Percentiles rank a stretch among this genome's conserved stretches.
Conservation (phyloP, 179 eudicot species). For the Amaranthus tricolor region DNA sequence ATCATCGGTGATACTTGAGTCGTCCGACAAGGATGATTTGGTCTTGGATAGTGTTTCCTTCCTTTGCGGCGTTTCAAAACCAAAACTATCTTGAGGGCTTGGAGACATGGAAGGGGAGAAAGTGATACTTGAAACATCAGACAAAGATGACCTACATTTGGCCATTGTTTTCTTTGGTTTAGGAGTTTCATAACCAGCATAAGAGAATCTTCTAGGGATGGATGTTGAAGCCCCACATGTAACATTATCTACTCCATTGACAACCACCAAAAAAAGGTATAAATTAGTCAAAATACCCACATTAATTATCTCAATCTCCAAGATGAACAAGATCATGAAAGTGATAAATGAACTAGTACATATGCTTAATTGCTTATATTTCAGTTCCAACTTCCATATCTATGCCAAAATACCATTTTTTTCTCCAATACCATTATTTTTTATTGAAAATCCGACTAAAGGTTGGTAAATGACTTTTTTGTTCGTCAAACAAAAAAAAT, state of each 20-base stretch:
- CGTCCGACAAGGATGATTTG: constrained; percentile 35
- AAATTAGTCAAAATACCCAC: constrained; percentile 15
- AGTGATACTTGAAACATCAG: constrained; percentile 24
- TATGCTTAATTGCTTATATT: not conserved
- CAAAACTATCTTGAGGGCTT: constrained; percentile 9
- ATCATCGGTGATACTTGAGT: constrained; percentile 36
- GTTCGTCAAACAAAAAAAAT: not conserved
- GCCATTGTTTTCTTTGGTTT: constrained; percentile 44
- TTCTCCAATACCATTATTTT: too few relatives aligned
- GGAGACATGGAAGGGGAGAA: constrained; percentile 23
- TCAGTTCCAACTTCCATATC: not conserved
- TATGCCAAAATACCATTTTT: not conserved
- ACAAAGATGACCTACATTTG: constrained; percentile 41
- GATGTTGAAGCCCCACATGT: constrained; percentile 40
- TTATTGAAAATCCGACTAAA: too few relatives aligned
- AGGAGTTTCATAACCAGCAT: constrained; percentile 36
- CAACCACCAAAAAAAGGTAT: constrained; percentile 12
- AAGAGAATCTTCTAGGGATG: constrained; percentile 36
- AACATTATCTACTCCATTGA: constrained; percentile 35
- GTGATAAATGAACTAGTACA: not conserved
- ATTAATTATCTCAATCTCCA: constrained; percentile 5
- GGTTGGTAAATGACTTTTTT: too few relatives aligned
- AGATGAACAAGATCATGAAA: not conserved
- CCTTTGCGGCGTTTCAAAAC: constrained; percentile 25
- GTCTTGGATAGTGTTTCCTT: constrained; percentile 27